phyloP scores from a whole-genome alignment of 805 yeast species.

The Millerago galiae region DNA sequence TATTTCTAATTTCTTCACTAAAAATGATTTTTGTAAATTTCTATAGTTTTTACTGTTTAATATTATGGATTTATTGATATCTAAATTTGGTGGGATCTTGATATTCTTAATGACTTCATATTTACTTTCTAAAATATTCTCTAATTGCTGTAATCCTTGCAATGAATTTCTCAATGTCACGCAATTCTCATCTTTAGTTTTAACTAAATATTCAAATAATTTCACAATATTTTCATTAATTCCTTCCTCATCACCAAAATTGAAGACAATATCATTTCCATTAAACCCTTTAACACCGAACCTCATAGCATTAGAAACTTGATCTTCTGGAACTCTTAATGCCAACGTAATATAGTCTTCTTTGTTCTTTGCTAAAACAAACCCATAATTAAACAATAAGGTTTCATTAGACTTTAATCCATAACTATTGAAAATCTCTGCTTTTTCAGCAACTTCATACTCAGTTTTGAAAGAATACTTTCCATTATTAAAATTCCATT shows the following conservation, averaged over 20 bases:
- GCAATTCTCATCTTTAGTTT: constrained; percentile 39
- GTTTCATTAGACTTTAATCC: constrained; percentile 89
- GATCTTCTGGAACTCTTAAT: constrained; percentile 39
- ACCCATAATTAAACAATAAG: constrained; percentile 76
- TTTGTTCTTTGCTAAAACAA: constrained; percentile 49
- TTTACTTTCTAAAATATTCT: constrained; percentile 47
- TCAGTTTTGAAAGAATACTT: constrained; percentile 39
- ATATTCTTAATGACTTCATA: constrained; percentile 31
- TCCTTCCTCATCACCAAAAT: constrained; percentile 26
- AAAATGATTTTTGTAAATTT: constrained; percentile 41
- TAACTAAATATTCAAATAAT: constrained; percentile 51
- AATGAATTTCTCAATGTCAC: constrained; percentile 48
- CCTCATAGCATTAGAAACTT: constrained; percentile 26
- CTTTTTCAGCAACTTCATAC: constrained; percentile 26
- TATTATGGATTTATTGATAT: constrained; percentile 20
- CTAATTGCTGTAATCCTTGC: constrained; percentile 53
- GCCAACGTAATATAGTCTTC: constrained; percentile 57
- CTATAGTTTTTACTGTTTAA: constrained; percentile 40
- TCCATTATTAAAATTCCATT: constrained; percentile 43
- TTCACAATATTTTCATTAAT: constrained; percentile 41
- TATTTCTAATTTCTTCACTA: constrained; percentile 38
- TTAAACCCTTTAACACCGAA: constrained; percentile 34
- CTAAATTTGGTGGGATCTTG: constrained; percentile 20
- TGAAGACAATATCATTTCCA: constrained; percentile 34
- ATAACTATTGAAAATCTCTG: constrained; percentile 71